phyloP scores from a whole-genome alignment of 345 rosid species.

The Citrus mangshanensis region DNA sequence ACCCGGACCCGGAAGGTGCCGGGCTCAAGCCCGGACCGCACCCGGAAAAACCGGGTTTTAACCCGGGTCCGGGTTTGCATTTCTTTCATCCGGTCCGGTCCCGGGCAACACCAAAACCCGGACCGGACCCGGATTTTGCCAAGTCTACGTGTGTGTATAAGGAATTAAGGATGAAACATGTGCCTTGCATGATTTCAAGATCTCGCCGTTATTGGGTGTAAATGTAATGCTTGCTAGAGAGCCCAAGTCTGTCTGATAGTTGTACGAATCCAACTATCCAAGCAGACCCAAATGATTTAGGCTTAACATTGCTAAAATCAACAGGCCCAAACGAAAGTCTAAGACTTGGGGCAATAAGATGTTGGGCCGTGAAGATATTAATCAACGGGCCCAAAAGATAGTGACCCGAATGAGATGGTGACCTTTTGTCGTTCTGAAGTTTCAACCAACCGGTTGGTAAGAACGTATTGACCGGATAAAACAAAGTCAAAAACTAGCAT shows the following conservation, averaged over 20 bases:
- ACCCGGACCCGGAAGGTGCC: no score
- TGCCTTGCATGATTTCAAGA: no score
- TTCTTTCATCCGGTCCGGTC: no score
- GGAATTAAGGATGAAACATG: no score
- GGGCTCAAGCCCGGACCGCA: no score
- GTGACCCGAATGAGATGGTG: not conserved
- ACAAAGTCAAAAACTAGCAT: not conserved
- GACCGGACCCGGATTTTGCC: no score
- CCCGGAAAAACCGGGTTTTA: no score
- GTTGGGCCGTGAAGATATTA: not conserved
- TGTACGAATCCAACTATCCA: not conserved
- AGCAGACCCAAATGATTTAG: not conserved
- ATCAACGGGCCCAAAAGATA: not conserved
- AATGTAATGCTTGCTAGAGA: no score
- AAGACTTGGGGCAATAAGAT: not conserved
- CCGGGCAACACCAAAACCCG: no score
- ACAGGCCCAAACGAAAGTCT: not conserved
- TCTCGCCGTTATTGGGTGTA: no score
- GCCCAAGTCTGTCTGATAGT: no score
- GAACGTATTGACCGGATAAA: not conserved
- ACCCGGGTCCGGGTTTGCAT: no score
- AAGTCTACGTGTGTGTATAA: accelerated
- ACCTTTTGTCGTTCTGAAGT: not conserved
- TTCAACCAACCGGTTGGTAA: not conserved
- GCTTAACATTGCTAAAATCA: not conserved